Base-by-base conservation (phyloP, 257 asterid genomes). In the Primulina eburnea region DNA sequence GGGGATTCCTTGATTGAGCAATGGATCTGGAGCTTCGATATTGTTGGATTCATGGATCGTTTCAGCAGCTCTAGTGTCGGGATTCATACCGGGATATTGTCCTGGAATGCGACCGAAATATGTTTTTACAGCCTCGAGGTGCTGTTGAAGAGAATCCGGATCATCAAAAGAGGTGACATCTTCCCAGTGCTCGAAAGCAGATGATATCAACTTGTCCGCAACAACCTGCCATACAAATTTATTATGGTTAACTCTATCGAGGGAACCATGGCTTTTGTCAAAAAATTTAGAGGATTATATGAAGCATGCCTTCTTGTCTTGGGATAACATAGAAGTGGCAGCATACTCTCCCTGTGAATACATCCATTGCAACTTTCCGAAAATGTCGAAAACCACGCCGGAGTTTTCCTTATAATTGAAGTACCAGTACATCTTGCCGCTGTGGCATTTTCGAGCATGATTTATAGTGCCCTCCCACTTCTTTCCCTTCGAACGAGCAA, bases 401-500 rank as follows among this genome's bases (percentile, higher is more conserved):
- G 4, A 75, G 3, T 73, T 76, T 62, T 73, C 70, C 63, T 73
- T 60, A 21, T 40, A 28, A 55, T 73, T 68, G 2, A 70, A 26
- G 64, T 81, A 81, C 24, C 72, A 74, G 71, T 77, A 81, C 76
- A 66, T 24, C 67, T 64, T 64, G 24, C 79, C 80, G 60, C 61
- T 62, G 11, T 17, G 28, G 77, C 88, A 83, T 35, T 78, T 86
- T 47, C 57, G 83, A 63, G 96, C 96, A 18, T 86, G 80, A n/a
- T 64, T 68, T 6, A 86, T 62, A 4, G 80, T 80, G 16, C 29
- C 78, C 67, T 78, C 74, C 84, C 86, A 84, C 71, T 58, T 71
- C 74, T 64, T 82, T 11, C 69, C 56, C 71, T 67, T 76, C 64
- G 71, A 18, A 0, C 57, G 52, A 17, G 78, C 82, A 75, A 68